Base-by-base conservation (phyloP, 352 stramenopile species). In the Globisporangium paddicum region DNA sequence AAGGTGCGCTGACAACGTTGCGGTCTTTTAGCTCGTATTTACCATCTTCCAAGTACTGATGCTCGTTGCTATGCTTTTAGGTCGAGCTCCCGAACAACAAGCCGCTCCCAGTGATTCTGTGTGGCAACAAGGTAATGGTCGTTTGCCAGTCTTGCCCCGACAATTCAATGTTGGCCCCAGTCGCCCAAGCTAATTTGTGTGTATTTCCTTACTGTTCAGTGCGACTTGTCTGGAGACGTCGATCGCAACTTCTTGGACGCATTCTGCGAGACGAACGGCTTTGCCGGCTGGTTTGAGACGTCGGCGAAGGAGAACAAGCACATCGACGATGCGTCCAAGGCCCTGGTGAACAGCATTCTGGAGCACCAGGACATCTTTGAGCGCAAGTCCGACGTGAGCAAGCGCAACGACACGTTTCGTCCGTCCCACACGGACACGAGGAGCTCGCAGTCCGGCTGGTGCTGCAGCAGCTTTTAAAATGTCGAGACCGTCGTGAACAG, bases 221-320 rank as follows among this genome's bases (percentile, higher is more conserved):
- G 87, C 56, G 92, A 98, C 65, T 59, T 98, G 44, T 79, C 82
- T 35, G 77, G 80, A 11, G 74, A 92, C 19, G 72, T 93, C 18
- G 81, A 96, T 49, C 75, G 72, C 25, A 72, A 73, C 6, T 92
- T 93, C 47, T 51, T 97, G 52, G 85, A 96, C 54, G 78, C 82
- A 18, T 97, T 97, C 53, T 97, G 87, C 64, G 75, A 90, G 58
- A 82, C 83, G 7, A 92, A 98, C 56, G 93, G 88, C 26, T 97
- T 98, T 69, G 79, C 84, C 6, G 89, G 85, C 26, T 97, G 91
- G 91, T 97, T 96, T 54, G 86, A 95, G 50, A 98, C 91, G 34
- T 97, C 91, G 8, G 91, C 91, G 7, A 97, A 97, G 62, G 82
- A 93, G 53, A 97, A 97, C 63, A 94, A 83, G 55, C 86, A 97